Evolutionary conservation across 768 basidiomycete species (phyloP).

Genomic region (Hortiboletus flavorubellus): DNA sequence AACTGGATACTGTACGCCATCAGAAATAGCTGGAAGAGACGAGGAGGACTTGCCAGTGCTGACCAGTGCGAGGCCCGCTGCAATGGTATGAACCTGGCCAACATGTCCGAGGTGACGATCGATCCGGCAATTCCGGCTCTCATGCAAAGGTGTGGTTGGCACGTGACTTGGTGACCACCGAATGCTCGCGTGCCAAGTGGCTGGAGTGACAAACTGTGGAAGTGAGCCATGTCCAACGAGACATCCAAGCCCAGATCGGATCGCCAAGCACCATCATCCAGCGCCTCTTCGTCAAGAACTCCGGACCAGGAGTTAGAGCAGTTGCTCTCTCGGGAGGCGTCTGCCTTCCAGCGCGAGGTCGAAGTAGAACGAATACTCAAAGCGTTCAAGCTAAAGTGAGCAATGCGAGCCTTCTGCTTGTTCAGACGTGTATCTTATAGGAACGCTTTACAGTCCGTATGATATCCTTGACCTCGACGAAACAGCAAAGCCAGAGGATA

Average conservation of each 20-base stretch:
- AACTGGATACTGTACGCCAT: not conserved
- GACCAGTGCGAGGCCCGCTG: not conserved
- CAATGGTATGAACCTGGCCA: not conserved
- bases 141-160: not conserved
- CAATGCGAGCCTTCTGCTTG: slow-evolving; percentile 2
- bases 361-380: slow-evolving; percentile 90
- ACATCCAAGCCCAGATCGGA: slow-evolving; percentile 17
- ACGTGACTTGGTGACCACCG: slow-evolving; percentile 18
- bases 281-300: slow-evolving; percentile 5
- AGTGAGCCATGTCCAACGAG: slow-evolving; percentile 20
- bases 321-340: slow-evolving; percentile 74
- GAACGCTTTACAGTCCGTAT: slow-evolving; percentile 65
- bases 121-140: not conserved
- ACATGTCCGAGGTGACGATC: not conserved
- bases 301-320: slow-evolving; percentile 68
- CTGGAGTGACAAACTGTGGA: not conserved
- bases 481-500: slow-evolving; percentile 67
- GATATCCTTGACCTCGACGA: slow-evolving; percentile 85
- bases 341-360: slow-evolving; percentile 81
- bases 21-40: not conserved
- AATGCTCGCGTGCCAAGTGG: not conserved
- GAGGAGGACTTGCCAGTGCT: not conserved
- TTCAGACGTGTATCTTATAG: not conserved
- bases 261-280: not conserved
- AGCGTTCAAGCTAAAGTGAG: slow-evolving; percentile 95